Base-by-base conservation (phyloP, 768 basidiomycete genomes). In the Mycena haematopus region DNA sequence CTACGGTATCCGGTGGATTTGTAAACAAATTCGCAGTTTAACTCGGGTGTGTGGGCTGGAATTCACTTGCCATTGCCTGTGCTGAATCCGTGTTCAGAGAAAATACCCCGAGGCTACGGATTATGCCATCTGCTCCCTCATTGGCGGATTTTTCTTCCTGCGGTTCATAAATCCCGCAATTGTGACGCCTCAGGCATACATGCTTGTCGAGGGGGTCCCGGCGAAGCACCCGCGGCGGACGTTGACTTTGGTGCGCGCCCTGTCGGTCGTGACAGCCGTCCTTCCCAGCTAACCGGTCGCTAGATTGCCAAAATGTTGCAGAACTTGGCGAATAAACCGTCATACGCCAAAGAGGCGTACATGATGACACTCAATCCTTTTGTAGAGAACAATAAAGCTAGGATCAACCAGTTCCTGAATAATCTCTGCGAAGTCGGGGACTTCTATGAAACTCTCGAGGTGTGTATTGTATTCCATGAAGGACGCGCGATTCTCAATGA, bases 241-340 rank as follows among this genome's bases (percentile, higher is more conserved):
- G 11, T 80, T 99, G 72, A 99, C 97, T 13, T 81, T 99, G 74
- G 84, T 84, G 69, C 62, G 92, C 85, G 63, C 60, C 79, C 71
- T n/a, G 35, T 40, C 22, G 24, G 25, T 50, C 27, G 35, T 45
- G 58, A 15, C 21, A 38, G 22, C 49, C 21, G 15, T 45, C 27
- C 15, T 62, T 7, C 58, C 40, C 60, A 57, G 50, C 60, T 56
- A 59, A 52, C 59, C 53, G 9, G 22, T 47, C 25, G 31, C 22
- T 54, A 97, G 95, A 99, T 99, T 70, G 97, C 97, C 51, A 99
- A 99, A 81, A 99, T 99, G 97, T 80, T 99, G 58, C 97, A 99
- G 77, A 99, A 99, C 76, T 82, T 99, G 53, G 97, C 97, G 6
- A 99, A 99, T 78, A 99, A 99, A 77, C 97, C 97, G 1, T 95